These are phyloP conservation scores for Flaveria floridana DNA, from an alignment of 140 eudicot species.

Conservation along the genomic window DNA sequence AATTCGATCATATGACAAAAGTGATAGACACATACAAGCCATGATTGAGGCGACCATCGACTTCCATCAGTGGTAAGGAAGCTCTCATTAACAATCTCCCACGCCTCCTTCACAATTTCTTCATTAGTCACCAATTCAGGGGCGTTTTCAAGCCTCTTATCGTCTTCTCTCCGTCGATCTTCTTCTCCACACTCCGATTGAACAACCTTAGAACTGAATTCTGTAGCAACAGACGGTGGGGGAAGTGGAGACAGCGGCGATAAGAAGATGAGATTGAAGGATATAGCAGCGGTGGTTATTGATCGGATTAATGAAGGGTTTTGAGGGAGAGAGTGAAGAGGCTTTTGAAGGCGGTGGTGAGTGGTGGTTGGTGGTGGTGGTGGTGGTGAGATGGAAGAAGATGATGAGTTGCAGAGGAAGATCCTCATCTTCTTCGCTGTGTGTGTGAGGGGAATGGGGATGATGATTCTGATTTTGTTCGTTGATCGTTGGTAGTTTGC, in stretches of 20 bases:
- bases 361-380: conserved; percentile 25
- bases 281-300: conserved; percentile 33
- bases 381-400: conserved; percentile 23
- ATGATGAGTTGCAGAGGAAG: conserved; percentile 36
- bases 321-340: not conserved
- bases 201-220: not conserved
- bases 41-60: conserved; percentile 81
- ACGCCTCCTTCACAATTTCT: conserved; percentile 88
- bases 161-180: conserved; percentile 38
- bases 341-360: conserved; percentile 13
- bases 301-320: conserved; percentile 29
- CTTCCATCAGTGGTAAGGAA: conserved; percentile 52
- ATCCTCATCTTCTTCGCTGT: conserved; percentile 39
- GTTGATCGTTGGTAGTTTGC: conserved; percentile 9
- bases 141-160: conserved; percentile 22
- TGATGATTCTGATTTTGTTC: conserved; percentile 25
- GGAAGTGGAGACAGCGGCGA: conserved; percentile 30
- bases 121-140: conserved; percentile 56
- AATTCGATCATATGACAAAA: not conserved
- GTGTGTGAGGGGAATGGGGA: conserved; percentile 6
- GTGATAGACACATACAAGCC: conserved; percentile 55
- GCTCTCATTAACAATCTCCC: conserved; percentile 85
- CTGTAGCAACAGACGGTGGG: conserved; percentile 24
- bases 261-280: conserved; percentile 31
- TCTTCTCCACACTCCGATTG: conserved; percentile 49